Evolutionary conservation across 2,329 filamentous ascomycete genomes (phyloP).

Genomic region (Aspergillus udagawae): DNA sequence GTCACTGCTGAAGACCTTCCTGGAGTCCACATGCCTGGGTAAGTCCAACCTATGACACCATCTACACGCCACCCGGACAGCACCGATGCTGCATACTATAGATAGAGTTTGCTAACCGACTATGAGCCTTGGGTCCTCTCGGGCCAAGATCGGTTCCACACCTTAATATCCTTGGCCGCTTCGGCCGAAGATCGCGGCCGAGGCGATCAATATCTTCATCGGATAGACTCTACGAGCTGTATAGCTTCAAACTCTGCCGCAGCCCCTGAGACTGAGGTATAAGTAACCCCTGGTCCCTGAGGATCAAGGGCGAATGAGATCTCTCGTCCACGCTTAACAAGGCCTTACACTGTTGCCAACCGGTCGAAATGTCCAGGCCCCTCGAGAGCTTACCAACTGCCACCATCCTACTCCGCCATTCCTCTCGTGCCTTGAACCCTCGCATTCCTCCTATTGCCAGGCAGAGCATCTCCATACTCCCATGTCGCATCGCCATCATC

Average conservation of each 20-base stretch:
- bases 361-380: slow-evolving; percentile 3
- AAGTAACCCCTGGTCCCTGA: background rate
- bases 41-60: background rate
- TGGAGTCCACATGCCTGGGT: no score
- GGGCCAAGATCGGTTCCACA: background rate
- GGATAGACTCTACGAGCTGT: background rate
- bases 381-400: slow-evolving; percentile 3
- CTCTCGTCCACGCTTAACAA: background rate
- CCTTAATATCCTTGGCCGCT: background rate
- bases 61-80: background rate
- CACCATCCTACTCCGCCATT: slow-evolving; percentile 3
- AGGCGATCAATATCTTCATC: background rate
- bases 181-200: background rate
- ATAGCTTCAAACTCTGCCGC: background rate
- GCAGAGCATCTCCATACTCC: slow-evolving; percentile 5
- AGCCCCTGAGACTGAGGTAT: background rate
- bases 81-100: background rate
- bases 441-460: slow-evolving; percentile 15
- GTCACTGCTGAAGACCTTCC: no score
- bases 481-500: slow-evolving; percentile 11
- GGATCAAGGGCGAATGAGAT: background rate
- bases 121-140: background rate
- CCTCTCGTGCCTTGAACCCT: slow-evolving; percentile 9
- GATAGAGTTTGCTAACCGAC: background rate
- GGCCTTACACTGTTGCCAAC: background rate